phyloP scores from a whole-genome alignment of 2,329 filamentous ascomycete species.

The Coniochaeta sp. region DNA sequence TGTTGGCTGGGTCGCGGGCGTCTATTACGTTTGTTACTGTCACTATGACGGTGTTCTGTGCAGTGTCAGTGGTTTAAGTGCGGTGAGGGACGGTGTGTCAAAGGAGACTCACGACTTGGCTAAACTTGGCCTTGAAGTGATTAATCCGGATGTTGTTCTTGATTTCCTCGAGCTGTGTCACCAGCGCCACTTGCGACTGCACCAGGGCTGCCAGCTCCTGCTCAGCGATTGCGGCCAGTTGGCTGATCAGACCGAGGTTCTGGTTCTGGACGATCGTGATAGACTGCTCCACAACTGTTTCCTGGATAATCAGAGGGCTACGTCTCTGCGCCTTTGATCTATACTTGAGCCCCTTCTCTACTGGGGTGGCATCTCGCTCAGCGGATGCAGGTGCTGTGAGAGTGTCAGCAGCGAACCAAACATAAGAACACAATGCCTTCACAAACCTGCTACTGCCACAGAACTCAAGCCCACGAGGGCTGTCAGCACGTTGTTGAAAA shows the following conservation, averaged over 20 bases:
- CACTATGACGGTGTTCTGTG: slow-evolving; percentile 29
- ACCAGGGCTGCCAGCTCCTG: slow-evolving; percentile 27
- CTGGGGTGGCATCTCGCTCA: slow-evolving; percentile 8
- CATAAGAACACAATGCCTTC: background rate
- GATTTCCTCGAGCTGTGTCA: slow-evolving; percentile 28
- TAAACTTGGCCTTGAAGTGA: slow-evolving; percentile 27
- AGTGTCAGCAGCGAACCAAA: slow-evolving; percentile 5
- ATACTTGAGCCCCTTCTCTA: slow-evolving; percentile 15
- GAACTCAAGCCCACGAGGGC: slow-evolving; percentile 20
- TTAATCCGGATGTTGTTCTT: slow-evolving; percentile 34
- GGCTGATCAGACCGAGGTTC: slow-evolving; percentile 25
- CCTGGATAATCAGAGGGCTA: slow-evolving; percentile 21
- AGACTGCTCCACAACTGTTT: slow-evolving; percentile 19
- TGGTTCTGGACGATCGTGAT: slow-evolving; percentile 24
- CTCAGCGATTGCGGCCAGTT: slow-evolving; percentile 26
- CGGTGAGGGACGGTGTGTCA: background rate
- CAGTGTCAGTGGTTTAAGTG: slow-evolving; percentile 1
- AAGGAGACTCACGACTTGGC: slow-evolving; percentile 24
- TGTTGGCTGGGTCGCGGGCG: slow-evolving; percentile 17
- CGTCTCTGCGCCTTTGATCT: slow-evolving; percentile 16
- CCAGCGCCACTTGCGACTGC: slow-evolving; percentile 26
- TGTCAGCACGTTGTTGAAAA: slow-evolving; percentile 15
- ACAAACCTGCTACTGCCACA: slow-evolving; percentile 19
- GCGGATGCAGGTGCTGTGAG: slow-evolving; percentile 15
- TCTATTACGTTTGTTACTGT: slow-evolving; percentile 28